Percentiles rank a stretch among this genome's conserved stretches.
These are phyloP conservation scores for Suillus alpinus DNA, from an alignment of 768 basidiomycete genomes.

Conservation along the genomic window DNA sequence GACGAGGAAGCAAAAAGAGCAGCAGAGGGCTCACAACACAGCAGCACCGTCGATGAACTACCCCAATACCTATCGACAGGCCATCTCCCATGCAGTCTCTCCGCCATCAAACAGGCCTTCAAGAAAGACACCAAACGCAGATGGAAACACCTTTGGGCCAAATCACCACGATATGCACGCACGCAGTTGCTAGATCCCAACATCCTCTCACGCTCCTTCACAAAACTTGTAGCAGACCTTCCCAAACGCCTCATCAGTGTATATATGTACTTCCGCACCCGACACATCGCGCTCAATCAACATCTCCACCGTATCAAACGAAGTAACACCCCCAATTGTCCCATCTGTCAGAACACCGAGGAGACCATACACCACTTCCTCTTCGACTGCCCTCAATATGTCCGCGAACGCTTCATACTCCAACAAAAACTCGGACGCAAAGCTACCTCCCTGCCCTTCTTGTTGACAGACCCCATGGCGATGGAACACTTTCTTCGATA, in stretches of 20 bases:
- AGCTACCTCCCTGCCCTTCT: conserved; percentile 3
- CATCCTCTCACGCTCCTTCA: not conserved
- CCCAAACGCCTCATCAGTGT: conserved; percentile 18
- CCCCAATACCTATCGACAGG: not conserved
- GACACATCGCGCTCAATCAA: conserved; percentile 27
- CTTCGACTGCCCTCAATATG: conserved; percentile 24
- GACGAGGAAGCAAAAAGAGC: conserved; percentile 4
- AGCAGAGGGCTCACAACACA: not conserved
- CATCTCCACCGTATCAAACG: conserved; percentile 28
- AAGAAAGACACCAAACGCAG: not conserved
- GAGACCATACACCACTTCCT: conserved; percentile 33
- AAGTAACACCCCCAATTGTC: conserved; percentile 24
- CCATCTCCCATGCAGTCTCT: not conserved
- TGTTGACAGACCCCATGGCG: conserved; percentile 2
- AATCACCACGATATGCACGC: too few species aligned
- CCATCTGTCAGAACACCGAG: conserved; percentile 14
- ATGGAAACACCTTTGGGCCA: not conserved
- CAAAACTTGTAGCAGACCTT: conserved; percentile 7
- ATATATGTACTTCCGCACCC: conserved; percentile 29
- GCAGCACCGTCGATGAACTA: not conserved
- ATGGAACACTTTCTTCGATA: conserved; percentile 3
- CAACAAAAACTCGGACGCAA: not conserved
- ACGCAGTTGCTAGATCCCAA: too few species aligned
- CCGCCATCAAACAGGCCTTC: not conserved
- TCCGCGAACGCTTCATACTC: not conserved